These are phyloP conservation scores for Pilasporangium apinafurcum DNA, from an alignment of 352 stramenopile genomes.

Conservation along the genomic window DNA sequence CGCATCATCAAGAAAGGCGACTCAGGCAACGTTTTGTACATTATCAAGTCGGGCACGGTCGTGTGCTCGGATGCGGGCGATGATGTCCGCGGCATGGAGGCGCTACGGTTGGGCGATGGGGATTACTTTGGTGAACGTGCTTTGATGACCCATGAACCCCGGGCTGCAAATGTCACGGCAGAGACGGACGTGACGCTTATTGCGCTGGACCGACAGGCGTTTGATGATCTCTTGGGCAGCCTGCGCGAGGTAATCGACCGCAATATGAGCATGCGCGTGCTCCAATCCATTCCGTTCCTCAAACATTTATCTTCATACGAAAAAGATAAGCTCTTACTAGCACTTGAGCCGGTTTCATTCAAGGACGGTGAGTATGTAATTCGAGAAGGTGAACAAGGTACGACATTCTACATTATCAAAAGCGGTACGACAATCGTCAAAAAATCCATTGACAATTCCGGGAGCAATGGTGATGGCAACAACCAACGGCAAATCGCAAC, in stretches of 20 bases:
- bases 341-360: slow-evolving; percentile 44
- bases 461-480: too few species aligned
- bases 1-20: slow-evolving; percentile 84
- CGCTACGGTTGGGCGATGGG: slow-evolving; percentile 40
- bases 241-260: slow-evolving; percentile 88
- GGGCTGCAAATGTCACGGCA: slow-evolving; percentile 85
- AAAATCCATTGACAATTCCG: slow-evolving; percentile 33
- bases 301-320: slow-evolving; percentile 57
- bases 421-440: slow-evolving; percentile 48
- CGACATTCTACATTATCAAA: slow-evolving; percentile 82
- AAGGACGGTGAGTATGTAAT: slow-evolving; percentile 52
- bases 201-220: slow-evolving; percentile 89
- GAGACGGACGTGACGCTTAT: slow-evolving; percentile 65
- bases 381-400: slow-evolving; percentile 58
- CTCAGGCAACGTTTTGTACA: slow-evolving; percentile 76
- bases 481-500: slow-evolving; percentile 48
- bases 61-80: slow-evolving; percentile 52
- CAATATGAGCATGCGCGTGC: slow-evolving; percentile 79
- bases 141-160: slow-evolving; percentile 85
- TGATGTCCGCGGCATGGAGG: slow-evolving; percentile 22
- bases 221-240: slow-evolving; percentile 89
- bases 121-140: slow-evolving; percentile 94
- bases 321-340: slow-evolving; percentile 56
- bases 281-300: slow-evolving; percentile 68
- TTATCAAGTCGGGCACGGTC: slow-evolving; percentile 72